These are phyloP conservation scores for Globisporangium irregulare DNA, from an alignment of 352 stramenopile genomes.

Conservation along the genomic window DNA sequence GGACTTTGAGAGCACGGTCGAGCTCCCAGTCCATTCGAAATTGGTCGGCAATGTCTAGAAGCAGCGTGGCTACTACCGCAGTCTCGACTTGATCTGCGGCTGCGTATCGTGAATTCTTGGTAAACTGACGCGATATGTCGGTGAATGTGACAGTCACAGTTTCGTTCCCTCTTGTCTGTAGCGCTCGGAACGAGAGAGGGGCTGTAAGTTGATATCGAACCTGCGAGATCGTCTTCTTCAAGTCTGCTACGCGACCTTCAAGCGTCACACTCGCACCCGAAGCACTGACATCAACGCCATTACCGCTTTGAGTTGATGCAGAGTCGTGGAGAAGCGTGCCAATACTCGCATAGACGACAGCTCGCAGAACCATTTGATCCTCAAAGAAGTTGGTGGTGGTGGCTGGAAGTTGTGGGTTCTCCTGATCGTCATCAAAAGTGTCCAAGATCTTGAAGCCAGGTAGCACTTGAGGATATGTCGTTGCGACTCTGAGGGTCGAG, in stretches of 20 bases:
- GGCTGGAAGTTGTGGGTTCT: neutral
- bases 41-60: slow-evolving; percentile 5
- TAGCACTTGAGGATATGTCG: neutral
- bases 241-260: slow-evolving; percentile 7
- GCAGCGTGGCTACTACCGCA: slow-evolving; percentile 8
- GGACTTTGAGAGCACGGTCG: neutral
- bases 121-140: slow-evolving; percentile 9
- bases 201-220: slow-evolving; percentile 7
- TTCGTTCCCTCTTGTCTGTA: too few species aligned
- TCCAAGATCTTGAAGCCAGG: slow-evolving; percentile 16
- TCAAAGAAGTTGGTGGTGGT: slow-evolving; percentile 8
- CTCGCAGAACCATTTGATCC: slow-evolving; percentile 10
- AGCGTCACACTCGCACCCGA: slow-evolving; percentile 1
- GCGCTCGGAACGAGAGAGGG: neutral
- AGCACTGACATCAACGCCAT: neutral
- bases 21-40: neutral
- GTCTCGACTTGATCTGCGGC: neutral
- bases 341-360: neutral
- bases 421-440: neutral
- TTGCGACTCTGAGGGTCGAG: slow-evolving; percentile 10
- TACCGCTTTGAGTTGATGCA: neutral
- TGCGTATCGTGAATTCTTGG: neutral
- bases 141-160: slow-evolving; percentile 13
- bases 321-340: slow-evolving; percentile 12
- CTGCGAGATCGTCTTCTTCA: slow-evolving; percentile 7